A percentile compares a stretch with the other conserved stretches of the same genome.
phyloP scores from a whole-genome alignment of 495 filamentous ascomycete genomes.

The Xylaria curta region DNA sequence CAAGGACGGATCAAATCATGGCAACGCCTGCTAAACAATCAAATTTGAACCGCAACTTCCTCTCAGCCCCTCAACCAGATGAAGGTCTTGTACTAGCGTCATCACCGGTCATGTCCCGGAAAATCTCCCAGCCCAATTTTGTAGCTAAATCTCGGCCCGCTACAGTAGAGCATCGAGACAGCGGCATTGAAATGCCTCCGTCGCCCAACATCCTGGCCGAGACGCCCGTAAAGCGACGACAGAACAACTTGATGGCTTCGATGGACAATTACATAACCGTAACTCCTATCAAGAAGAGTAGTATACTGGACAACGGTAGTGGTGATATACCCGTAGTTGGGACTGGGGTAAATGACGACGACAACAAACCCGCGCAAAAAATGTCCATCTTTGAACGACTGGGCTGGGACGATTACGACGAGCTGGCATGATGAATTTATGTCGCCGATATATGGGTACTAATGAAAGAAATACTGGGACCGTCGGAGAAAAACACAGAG shows the following conservation, averaged over 20 bases:
- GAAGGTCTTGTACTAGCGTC: conserved; percentile 40
- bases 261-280: conserved; percentile 28
- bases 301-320: conserved; percentile 52
- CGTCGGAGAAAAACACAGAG: not conserved
- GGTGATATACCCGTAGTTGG: conserved; percentile 29
- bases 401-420: conserved; percentile 75
- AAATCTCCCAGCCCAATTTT: conserved; percentile 53
- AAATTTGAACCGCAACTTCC: conserved; percentile 26
- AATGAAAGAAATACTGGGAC: not conserved
- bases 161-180: conserved; percentile 30
- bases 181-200: conserved; percentile 48
- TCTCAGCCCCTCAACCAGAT: conserved; percentile 30
- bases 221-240: conserved; percentile 45
- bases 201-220: conserved; percentile 43
- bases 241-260: conserved; percentile 8
- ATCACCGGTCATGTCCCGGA: conserved; percentile 54
- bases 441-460: too few relatives aligned
- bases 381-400: conserved; percentile 70
- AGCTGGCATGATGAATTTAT: too few relatives aligned
- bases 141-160: conserved; percentile 27
- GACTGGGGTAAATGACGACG: conserved; percentile 29
- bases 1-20: conserved; percentile 29
- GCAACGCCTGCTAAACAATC: conserved; percentile 41
- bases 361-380: conserved; percentile 39
- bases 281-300: conserved; percentile 46